Evolutionary conservation across 805 yeast species (phyloP).

Genomic region (Henningerozyma blattae): DNA sequence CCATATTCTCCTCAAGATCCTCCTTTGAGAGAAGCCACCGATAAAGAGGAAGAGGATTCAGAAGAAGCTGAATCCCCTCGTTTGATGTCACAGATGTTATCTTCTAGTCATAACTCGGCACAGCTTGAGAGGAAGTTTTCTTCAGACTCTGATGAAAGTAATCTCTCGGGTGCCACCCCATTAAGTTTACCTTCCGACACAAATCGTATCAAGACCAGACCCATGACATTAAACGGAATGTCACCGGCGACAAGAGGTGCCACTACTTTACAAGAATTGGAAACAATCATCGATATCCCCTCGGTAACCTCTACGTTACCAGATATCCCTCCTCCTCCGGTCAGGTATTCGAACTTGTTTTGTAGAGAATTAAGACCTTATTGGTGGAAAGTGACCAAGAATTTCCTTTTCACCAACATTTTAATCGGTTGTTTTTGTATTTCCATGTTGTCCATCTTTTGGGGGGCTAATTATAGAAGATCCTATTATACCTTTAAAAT

Average conservation of each 20-base stretch:
- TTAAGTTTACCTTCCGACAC: too few species aligned
- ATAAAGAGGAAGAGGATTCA: too few species aligned
- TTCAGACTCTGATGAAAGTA: too few species aligned
- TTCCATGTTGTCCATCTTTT: conserved; percentile 21
- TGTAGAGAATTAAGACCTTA: neutral
- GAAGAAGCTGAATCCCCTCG: too few species aligned
- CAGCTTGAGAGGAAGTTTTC: too few species aligned
- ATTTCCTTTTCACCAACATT: neutral
- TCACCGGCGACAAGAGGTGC: neutral
- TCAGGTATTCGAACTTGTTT: neutral
- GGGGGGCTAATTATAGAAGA: conserved; percentile 28
- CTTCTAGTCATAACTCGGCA: too few species aligned
- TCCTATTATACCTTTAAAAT: conserved; percentile 13
- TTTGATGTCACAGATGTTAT: too few species aligned
- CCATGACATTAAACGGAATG: too few species aligned
- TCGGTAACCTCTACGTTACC: neutral
- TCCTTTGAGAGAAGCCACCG: too few species aligned
- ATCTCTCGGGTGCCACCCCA: too few species aligned
- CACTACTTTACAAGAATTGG: neutral
- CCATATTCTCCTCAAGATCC: too few species aligned
- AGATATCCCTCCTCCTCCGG: neutral
- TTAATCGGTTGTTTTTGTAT: conserved; percentile 8
- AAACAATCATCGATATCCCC: neutral
- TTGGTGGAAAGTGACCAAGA: neutral
- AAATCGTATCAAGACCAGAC: too few species aligned